Evolutionary conservation across 2,329 filamentous ascomycete species (phyloP).

Genomic region (Monilinia vaccinii-corymbosi): DNA sequence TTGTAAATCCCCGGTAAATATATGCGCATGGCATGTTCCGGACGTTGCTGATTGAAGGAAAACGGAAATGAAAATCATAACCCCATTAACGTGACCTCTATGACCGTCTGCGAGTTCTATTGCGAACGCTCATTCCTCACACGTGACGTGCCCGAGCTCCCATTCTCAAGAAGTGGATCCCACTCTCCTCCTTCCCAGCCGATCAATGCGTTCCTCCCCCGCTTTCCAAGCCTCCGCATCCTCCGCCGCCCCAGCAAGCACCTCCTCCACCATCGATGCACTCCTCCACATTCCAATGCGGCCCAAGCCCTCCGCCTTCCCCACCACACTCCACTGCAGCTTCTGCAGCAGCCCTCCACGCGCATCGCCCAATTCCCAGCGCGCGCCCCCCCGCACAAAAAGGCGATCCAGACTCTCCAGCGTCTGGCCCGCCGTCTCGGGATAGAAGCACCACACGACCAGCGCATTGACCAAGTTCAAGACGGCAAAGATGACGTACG

Average conservation of each 20-base stretch:
- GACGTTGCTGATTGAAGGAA: too few species aligned
- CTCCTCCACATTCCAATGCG: background rate
- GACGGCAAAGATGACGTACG: background rate
- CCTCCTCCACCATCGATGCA: background rate
- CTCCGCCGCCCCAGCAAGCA: background rate
- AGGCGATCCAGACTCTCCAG: background rate
- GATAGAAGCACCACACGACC: background rate
- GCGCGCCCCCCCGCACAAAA: background rate
- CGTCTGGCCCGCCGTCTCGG: background rate
- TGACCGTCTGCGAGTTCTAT: too few species aligned
- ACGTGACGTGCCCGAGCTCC: too few species aligned
- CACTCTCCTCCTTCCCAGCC: too few species aligned
- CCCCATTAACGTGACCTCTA: too few species aligned
- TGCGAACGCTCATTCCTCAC: too few species aligned
- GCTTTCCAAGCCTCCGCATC: background rate
- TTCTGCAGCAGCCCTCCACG: background rate
- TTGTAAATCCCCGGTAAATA: too few species aligned
- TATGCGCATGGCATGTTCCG: too few species aligned
- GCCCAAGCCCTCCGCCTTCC: background rate
- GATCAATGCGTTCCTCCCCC: background rate
- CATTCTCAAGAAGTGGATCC: background rate
- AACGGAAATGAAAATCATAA: too few species aligned
- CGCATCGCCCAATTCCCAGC: background rate
- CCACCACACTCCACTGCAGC: background rate
- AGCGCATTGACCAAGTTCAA: background rate